These are phyloP conservation scores for Yamadazyma takamatsuzukensis DNA, from an alignment of 805 yeast species.

Conservation along the genomic window DNA sequence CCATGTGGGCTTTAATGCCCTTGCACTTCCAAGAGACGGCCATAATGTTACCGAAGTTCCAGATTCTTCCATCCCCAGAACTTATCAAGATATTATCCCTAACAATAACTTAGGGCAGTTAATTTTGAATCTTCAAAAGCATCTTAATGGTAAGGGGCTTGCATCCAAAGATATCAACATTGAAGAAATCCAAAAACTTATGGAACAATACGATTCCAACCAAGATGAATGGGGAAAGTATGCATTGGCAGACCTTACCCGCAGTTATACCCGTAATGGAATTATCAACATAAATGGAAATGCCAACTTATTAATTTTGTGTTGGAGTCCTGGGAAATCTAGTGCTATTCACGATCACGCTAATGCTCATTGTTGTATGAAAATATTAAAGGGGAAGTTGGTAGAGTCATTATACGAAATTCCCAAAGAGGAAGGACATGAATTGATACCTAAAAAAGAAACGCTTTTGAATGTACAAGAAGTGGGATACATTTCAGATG, in stretches of 20 bases:
- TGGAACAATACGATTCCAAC: slow-evolving; percentile 47
- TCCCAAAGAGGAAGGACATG: slow-evolving; percentile 34
- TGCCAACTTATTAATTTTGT: slow-evolving; percentile 64
- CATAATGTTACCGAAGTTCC: too few relatives aligned
- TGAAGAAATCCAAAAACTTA: slow-evolving; percentile 37
- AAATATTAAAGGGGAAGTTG: slow-evolving; percentile 57
- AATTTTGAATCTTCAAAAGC: slow-evolving; percentile 15
- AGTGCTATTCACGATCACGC: slow-evolving; percentile 75
- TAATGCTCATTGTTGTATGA: slow-evolving; percentile 73
- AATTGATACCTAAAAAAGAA: slow-evolving; percentile 21
- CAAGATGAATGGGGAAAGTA: slow-evolving; percentile 55
- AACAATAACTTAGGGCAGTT: slow-evolving; percentile 21
- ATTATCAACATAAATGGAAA: slow-evolving; percentile 66
- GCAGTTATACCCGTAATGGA: slow-evolving; percentile 65
- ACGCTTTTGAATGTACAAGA: slow-evolving; percentile 34
- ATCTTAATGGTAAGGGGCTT: slow-evolving; percentile 25
- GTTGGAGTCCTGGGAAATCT: slow-evolving; percentile 66
- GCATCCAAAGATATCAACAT: slow-evolving; percentile 52
- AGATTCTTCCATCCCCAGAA: too few relatives aligned
- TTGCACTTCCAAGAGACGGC: too few relatives aligned
- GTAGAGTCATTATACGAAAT: slow-evolving; percentile 54
- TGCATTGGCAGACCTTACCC: slow-evolving; percentile 50
- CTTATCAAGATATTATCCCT: too few relatives aligned
- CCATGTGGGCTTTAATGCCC: too few relatives aligned
- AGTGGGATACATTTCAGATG: slow-evolving; percentile 65